These are phyloP conservation scores for Plasmodium vivax DNA, from an alignment of 169 alveolate genomes.

Conservation along the genomic window DNA sequence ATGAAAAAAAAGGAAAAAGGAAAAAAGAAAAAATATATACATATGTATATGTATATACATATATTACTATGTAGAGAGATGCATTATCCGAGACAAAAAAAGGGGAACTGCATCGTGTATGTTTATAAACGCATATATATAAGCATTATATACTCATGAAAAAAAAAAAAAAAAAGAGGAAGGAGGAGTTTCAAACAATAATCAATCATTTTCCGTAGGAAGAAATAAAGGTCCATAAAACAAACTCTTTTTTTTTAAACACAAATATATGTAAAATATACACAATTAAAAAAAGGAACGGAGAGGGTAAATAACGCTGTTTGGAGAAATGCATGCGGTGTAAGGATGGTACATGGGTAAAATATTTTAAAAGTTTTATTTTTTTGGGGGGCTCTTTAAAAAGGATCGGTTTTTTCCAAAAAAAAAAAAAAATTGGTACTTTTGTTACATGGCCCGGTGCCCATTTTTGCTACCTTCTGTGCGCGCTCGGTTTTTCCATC, in stretches of 20 bases:
- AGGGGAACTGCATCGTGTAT: neutral
- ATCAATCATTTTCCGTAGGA: neutral
- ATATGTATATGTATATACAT: too few relatives aligned
- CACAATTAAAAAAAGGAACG: neutral
- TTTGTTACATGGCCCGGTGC: neutral
- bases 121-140: neutral
- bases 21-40: too few relatives aligned
- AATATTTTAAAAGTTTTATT: too few relatives aligned
- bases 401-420: neutral
- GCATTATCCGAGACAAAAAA: neutral
- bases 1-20: too few relatives aligned
- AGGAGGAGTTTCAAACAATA: neutral
- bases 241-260: neutral
- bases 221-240: neutral
- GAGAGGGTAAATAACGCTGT: neutral
- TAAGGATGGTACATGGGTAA: neutral
- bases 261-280: neutral
- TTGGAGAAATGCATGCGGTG: neutral
- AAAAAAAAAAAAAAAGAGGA: neutral
- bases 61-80: too few relatives aligned
- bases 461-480: neutral
- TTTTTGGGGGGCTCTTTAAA: neutral
- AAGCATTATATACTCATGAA: neutral
- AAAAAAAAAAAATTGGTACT: too few relatives aligned
- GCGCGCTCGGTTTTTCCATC: neutral